These are phyloP conservation scores for Bacterosira constricta DNA, from an alignment of 108 stramenopile species.

Conservation along the genomic window DNA sequence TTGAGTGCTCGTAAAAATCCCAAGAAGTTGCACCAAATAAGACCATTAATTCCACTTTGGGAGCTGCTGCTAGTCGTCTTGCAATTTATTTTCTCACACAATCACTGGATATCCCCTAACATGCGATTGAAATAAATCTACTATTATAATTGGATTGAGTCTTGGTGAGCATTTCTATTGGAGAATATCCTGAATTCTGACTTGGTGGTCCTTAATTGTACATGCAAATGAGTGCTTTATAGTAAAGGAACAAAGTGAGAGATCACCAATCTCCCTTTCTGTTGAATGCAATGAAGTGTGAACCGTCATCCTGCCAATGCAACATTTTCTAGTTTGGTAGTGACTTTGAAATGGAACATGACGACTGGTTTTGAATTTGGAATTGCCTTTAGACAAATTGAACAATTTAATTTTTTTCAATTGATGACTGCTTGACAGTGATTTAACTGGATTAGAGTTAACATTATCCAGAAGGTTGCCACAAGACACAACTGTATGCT, in stretches of 20 bases:
- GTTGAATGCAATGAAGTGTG: conserved; percentile 62
- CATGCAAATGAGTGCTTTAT: conserved; percentile 41
- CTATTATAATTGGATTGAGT: neutral
- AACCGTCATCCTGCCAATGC: too few relatives aligned
- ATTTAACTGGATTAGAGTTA: too few relatives aligned
- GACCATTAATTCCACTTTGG: conserved; percentile 9
- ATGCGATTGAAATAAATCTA: neutral
- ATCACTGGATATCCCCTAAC: conserved; percentile 48
- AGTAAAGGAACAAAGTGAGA: conserved; percentile 56
- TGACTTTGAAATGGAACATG: too few relatives aligned
- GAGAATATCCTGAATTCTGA: too few relatives aligned
- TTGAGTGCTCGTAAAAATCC: neutral
- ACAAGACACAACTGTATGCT: too few relatives aligned
- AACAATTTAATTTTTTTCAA: too few relatives aligned
- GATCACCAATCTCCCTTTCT: neutral
- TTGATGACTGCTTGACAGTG: too few relatives aligned
- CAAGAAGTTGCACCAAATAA: neutral
- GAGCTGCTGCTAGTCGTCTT: too few relatives aligned
- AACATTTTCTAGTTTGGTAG: too few relatives aligned
- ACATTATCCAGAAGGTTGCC: too few relatives aligned
- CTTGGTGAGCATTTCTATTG: neutral
- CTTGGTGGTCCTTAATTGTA: conserved; percentile 41
- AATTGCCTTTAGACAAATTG: too few relatives aligned
- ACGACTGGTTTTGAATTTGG: too few relatives aligned
- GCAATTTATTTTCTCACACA: conserved; percentile 27